These are phyloP conservation scores for Amanita inopinata DNA, from an alignment of 768 basidiomycete species.

Conservation along the genomic window DNA sequence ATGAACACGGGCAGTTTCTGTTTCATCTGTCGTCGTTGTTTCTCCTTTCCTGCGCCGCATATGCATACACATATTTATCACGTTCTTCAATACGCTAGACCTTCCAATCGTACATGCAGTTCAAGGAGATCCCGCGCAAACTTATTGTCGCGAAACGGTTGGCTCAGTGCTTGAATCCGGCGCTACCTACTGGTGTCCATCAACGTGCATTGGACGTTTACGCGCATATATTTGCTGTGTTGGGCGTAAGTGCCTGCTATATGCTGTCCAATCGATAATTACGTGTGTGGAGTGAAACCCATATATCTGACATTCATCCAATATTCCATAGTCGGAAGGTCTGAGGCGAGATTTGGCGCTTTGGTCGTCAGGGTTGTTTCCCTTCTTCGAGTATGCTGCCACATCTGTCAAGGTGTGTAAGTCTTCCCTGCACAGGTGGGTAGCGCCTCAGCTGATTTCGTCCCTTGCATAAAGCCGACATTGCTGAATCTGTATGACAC, in stretches of 20 bases:
- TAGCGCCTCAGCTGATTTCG: background rate
- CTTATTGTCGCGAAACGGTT: conserved; percentile 90
- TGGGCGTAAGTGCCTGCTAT: conserved; percentile 57
- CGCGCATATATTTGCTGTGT: conserved; percentile 78
- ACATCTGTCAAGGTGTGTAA: conserved; percentile 83
- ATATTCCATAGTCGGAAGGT: conserved; percentile 64
- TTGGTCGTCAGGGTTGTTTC: conserved; percentile 95
- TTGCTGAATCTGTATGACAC: conserved; percentile 89
- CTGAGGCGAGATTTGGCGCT: conserved; percentile 76
- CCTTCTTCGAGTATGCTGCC: conserved; percentile 98
- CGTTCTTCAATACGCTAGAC: conserved; percentile 39
- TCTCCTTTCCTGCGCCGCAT: background rate
- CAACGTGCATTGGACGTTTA: conserved; percentile 96
- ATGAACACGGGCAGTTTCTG: conserved; percentile 6
- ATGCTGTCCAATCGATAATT: conserved; percentile 2
- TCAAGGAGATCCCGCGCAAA: conserved; percentile 94
- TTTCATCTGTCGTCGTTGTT: background rate
- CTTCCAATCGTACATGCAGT: conserved; percentile 87
- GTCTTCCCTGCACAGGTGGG: background rate
- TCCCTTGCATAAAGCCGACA: conserved; percentile 58
- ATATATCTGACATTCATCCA: too few species aligned
- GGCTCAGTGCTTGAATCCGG: conserved; percentile 96
- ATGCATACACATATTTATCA: background rate
- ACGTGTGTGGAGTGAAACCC: too few species aligned
- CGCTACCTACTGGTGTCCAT: conserved; percentile 92